Evolutionary conservation across 305 asterid genomes (phyloP), one percentile per base, ranked within the genome.

Genomic region (Ajuga reptans): DNA sequence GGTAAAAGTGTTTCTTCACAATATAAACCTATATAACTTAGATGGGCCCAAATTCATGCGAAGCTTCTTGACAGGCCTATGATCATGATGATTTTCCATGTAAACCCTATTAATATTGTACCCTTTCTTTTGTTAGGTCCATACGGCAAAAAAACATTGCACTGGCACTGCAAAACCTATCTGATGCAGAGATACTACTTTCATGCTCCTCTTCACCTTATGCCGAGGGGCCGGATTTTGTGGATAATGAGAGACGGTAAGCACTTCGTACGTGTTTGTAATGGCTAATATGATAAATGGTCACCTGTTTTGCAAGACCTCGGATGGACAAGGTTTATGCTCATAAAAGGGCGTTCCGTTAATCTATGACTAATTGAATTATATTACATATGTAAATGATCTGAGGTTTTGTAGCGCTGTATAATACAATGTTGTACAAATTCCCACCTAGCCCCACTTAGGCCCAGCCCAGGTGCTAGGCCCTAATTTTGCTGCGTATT

Each of bases 181-280:
- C 95, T 9, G 96, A 91, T 76, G 57, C 69, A 45, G 96, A 93
- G 79, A 85, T 91, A 74, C 92, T 93, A 21, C 86, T 57, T 31
- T 73, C 74, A 9, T 87, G 97, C 82, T 93, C 99, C 16, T 76
- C 99, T 68, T 93, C 99, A 42, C 99, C 99, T 69, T 82, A 78
- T 46, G 96, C 90, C 2, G 99, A 91, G 83, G 82, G 69, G 73
- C 90, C 95, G 46, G 91, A 86, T 74, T 93, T 93, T 62, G 92
- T 93, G 42, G 87, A 85, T 52, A 83, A 80, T 59, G 76, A 72
- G 45, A 84, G 84, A 86, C 89, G 99, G 97, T 93, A 77, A 27
- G 42, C 4, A 24, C 15, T 5, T 31, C 6, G 6, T 3, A 31
- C 3, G 3, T 52, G 5, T 12, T 24, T 64, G 47, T 52, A n/a